Percentiles rank a stretch among this genome's conserved stretches.
Evolutionary conservation across 2,329 filamentous ascomycete genomes (phyloP).

Genomic region (Epichloe elymi): DNA sequence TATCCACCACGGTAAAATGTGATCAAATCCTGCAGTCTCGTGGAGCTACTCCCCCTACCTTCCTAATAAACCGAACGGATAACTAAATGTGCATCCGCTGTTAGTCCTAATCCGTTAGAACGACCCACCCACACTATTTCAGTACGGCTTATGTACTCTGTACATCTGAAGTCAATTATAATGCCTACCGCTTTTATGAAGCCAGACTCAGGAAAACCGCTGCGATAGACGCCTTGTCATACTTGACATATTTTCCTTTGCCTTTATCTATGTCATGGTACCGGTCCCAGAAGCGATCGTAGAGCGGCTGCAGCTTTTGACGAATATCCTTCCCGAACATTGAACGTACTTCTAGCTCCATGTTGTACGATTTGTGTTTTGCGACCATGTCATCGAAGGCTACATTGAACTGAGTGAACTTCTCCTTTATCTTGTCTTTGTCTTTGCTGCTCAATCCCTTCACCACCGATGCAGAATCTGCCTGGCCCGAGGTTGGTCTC

Average conservation of each 20-base stretch:
- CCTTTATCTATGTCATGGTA: conserved; percentile 98
- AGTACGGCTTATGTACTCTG: too few species aligned
- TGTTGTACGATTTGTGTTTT: conserved; percentile 69
- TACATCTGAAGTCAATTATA: too few species aligned
- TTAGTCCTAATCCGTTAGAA: too few species aligned
- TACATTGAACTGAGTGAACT: conserved; percentile 83
- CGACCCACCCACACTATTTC: too few species aligned
- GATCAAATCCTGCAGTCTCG: too few species aligned
- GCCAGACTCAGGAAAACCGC: conserved; percentile 43
- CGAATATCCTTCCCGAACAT: conserved; percentile 76
- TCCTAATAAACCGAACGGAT: too few species aligned
- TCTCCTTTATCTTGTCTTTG: conserved; percentile 90
- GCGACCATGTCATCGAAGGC: conserved; percentile 80
- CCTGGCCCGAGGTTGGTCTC: conserved; percentile 59
- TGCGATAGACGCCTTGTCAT: conserved; percentile 74
- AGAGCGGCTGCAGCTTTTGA: conserved; percentile 84
- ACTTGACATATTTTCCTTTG: conserved; percentile 96
- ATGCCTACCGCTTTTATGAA: conserved; percentile 13
- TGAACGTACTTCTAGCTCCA: conserved; percentile 81
- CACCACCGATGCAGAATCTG: conserved; percentile 71
- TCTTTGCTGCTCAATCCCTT: conserved; percentile 80
- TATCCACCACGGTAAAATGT: too few species aligned
- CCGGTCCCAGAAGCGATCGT: conserved; percentile 89
- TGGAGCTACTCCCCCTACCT: too few species aligned
- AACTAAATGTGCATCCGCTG: too few species aligned